A percentile compares a stretch with the other conserved stretches of the same genome.
Conservation (phyloP, 2,329 filamentous ascomycete species). For the Colletotrichum salicis region DNA sequence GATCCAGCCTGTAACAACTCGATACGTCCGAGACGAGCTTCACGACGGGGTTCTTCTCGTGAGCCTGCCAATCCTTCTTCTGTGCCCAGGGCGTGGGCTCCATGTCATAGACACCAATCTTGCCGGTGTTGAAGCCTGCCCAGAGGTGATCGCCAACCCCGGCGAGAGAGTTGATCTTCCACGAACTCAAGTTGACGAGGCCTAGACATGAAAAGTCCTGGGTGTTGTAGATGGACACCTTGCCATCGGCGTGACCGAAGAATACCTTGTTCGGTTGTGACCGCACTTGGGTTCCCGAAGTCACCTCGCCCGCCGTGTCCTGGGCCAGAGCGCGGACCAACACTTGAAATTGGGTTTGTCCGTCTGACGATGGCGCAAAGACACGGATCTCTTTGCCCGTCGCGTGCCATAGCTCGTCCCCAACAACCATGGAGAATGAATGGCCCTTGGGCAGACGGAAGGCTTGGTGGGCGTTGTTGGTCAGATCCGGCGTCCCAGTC, state of each 20-base stretch:
- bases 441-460: constrained; percentile 85
- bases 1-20: constrained; percentile 85
- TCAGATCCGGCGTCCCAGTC: constrained; percentile 78
- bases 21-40: constrained; percentile 82
- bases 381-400: constrained; percentile 87
- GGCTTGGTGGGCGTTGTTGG: constrained; percentile 75
- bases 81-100: constrained; percentile 84
- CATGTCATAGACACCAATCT: constrained; percentile 92
- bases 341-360: constrained; percentile 78
- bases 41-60: constrained; percentile 79
- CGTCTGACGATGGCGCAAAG: constrained; percentile 78
- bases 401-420: constrained; percentile 87
- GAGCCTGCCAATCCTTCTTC: constrained; percentile 94
- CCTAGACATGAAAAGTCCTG: constrained; percentile 81
- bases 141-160: constrained; percentile 86
- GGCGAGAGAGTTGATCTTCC: constrained; percentile 91
- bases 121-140: constrained; percentile 95
- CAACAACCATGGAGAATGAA: constrained; percentile 89
- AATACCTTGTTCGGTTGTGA: constrained; percentile 83
- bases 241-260: constrained; percentile 92
- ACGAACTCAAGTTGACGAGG: constrained; percentile 86
- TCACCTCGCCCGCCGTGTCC: constrained; percentile 84
- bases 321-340: constrained; percentile 76
- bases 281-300: constrained; percentile 80
- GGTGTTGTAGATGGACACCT: constrained; percentile 91